These are phyloP conservation scores for Kodamaea fukazawae DNA, from an alignment of 805 yeast genomes.

Conservation along the genomic window DNA sequence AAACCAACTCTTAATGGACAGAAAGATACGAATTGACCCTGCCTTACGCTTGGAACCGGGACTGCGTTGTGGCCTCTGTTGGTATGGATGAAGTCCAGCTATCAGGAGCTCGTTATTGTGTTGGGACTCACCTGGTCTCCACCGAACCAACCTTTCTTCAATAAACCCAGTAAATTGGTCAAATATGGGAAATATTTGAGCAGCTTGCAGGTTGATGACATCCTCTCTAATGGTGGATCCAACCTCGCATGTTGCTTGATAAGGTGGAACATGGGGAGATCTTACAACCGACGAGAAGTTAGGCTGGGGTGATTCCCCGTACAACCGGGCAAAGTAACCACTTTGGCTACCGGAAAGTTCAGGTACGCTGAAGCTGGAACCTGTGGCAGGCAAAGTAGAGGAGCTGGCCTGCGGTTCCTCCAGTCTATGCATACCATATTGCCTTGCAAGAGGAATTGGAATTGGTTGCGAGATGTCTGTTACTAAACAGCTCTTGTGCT, in stretches of 20 bases:
- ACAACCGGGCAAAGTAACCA: not conserved
- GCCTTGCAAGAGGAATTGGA: too few species aligned
- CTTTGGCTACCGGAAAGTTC: not conserved
- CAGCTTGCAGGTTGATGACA: constrained; percentile 11
- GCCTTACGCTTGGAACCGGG: too few species aligned
- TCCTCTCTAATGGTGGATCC: constrained; percentile 8
- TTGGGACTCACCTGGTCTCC: constrained; percentile 34
- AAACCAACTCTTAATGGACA: constrained; percentile 7
- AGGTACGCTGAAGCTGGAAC: constrained; percentile 1
- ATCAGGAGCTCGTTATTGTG: constrained; percentile 25
- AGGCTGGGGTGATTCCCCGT: constrained; percentile 11
- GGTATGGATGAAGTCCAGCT: constrained; percentile 33
- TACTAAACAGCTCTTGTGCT: too few species aligned
- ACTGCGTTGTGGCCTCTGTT: too few species aligned
- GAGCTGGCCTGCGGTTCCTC: not conserved
- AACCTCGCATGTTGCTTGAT: constrained; percentile 8
- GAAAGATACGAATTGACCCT: too few species aligned
- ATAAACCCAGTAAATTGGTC: constrained; percentile 24
- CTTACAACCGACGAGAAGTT: constrained; percentile 8
- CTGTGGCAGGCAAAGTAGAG: constrained; percentile 5
- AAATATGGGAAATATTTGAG: constrained; percentile 11
- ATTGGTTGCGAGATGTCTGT: too few species aligned
- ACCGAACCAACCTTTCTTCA: constrained; percentile 31
- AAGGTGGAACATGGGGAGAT: constrained; percentile 24
- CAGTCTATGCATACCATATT: too few species aligned